Conservation (phyloP, 768 basidiomycete genomes). For the Chiua virens region DNA sequence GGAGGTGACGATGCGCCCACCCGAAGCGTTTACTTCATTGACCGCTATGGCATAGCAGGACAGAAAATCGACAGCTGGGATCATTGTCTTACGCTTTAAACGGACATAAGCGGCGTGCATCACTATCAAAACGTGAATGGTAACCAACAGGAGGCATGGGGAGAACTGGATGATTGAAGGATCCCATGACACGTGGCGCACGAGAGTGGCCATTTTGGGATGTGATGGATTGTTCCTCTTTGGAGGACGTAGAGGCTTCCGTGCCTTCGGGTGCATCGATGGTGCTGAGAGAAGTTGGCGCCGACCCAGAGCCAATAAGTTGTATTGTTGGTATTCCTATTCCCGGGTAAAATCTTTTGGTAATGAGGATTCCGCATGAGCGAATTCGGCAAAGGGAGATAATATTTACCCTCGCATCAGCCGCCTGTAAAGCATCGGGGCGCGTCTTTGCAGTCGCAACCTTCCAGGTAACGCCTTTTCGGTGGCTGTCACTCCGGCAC, state of each 20-base stretch:
- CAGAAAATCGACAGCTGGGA: constrained; percentile 92
- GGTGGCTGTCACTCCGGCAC: constrained; percentile 74
- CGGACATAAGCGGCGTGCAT: constrained; percentile 1
- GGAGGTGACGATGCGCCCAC: constrained; percentile 92
- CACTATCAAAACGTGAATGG: background rate
- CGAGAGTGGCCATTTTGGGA: constrained; percentile 15
- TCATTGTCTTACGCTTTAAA: constrained; percentile 73
- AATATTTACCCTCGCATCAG: constrained; percentile 79
- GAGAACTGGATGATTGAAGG: constrained; percentile 74
- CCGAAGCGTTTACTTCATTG: constrained; percentile 92
- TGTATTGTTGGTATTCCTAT: constrained; percentile 38
- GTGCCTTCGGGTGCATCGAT: constrained; percentile 25
- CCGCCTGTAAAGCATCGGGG: constrained; percentile 85
- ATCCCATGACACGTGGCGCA: constrained; percentile 59
- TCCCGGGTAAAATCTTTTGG: constrained; percentile 51
- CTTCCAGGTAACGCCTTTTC: constrained; percentile 87
- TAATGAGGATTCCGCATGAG: constrained; percentile 21
- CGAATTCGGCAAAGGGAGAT: background rate
- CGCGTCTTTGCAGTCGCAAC: constrained; percentile 73
- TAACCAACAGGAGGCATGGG: constrained; percentile 78
- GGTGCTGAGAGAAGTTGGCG: constrained; percentile 13
- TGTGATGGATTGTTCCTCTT: constrained; percentile 3
- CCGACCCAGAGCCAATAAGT: constrained; percentile 33
- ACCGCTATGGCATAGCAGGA: constrained; percentile 94
- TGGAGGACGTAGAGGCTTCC: background rate